phyloP scores from a whole-genome alignment of 1,284 basidiomycete genomes.

The Ustilago cynodontis region DNA sequence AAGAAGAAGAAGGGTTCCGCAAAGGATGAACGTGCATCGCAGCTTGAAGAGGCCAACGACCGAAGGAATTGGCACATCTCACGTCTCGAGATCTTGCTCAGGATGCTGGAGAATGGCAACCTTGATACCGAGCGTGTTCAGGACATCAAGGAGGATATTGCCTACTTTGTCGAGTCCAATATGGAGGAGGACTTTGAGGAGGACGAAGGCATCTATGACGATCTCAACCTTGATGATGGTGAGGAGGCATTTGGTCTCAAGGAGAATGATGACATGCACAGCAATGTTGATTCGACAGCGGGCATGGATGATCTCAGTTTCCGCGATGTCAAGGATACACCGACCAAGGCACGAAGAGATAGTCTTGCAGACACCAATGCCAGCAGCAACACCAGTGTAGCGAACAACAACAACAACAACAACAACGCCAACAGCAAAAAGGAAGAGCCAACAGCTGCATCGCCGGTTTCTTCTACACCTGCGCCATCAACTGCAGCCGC shows the following conservation, averaged over 20 bases:
- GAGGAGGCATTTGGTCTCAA: constrained; percentile 74
- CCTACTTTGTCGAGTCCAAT: constrained; percentile 97
- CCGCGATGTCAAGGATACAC: constrained; percentile 43
- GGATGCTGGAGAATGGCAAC: constrained; percentile 93
- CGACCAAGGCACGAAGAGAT: constrained; percentile 42
- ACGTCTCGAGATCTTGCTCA: constrained; percentile 90
- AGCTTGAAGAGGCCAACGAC: constrained; percentile 90
- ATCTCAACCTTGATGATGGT: constrained; percentile 94
- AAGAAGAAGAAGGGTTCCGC: constrained; percentile 79
- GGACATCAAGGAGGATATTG: constrained; percentile 91
- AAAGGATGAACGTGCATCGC: constrained; percentile 80
- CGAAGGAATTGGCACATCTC: constrained; percentile 95
- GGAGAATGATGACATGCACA: constrained; percentile 77
- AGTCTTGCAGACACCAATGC: constrained; percentile 74
- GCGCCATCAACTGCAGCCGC: constrained; percentile 11
- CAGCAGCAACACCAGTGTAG: constrained; percentile 36
- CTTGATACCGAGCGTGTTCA: constrained; percentile 84
- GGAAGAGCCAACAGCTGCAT: constrained; percentile 24
- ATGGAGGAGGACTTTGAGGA: constrained; percentile 97
- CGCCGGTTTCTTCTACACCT: constrained; percentile 21
- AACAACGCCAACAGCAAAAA: constrained; percentile 71
- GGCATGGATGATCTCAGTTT: constrained; percentile 70
- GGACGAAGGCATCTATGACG: constrained; percentile 97
- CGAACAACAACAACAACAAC: constrained; percentile 1
- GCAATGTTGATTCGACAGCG: constrained; percentile 73